Evolutionary conservation across 1,284 basidiomycete genomes (phyloP), one percentile per base, ranked within the genome.

Genomic region (Afroboletus lepidellus): DNA sequence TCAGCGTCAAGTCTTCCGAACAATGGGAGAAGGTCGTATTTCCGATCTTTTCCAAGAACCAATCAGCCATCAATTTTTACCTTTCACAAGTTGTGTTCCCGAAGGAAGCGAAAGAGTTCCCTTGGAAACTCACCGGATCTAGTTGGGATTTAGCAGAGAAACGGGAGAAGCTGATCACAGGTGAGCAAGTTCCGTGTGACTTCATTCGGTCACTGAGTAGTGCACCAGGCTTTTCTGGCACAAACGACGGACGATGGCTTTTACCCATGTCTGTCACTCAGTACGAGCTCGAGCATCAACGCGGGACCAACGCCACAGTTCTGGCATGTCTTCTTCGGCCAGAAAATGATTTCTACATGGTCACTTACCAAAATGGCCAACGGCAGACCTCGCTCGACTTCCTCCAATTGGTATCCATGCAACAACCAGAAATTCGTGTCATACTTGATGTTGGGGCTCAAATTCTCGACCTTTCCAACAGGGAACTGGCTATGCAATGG

Each of bases 161-260:
- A 5, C 20, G 37, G 12, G 37, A 39, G 13, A 39, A 6, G 21
- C 37, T 39, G 5, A 16, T 39, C 23, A 39, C 37, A 0, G 37
- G 37, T 39, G 12, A 15, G 37, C 13, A 21, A 39, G 4, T 18
- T 2, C 9, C 12, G 3, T 11, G 23, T 23, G 1, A 5, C 15
- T 23, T 9, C 2, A 25, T 41, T 41, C 39, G 2, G 29, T 24
- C 15, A 15, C 13, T 32, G 13, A 43, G 21, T 3, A 5, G 7
- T 23, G 7, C 34, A 8, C 7, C 15, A 57, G 56, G 56, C 8
- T 58, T 57, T 29, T 57, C 47, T 7, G 56, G 56, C 0, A 57
- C 56, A 0, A 46, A 42, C 8, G 56, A 57, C 11, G 1, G 8
- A 0, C 42, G 15, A 45, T 57, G 27, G 30, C 7, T 56, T 13